These are phyloP conservation scores for Tetrapisispora fleetii DNA, from an alignment of 805 yeast genomes.

Conservation along the genomic window DNA sequence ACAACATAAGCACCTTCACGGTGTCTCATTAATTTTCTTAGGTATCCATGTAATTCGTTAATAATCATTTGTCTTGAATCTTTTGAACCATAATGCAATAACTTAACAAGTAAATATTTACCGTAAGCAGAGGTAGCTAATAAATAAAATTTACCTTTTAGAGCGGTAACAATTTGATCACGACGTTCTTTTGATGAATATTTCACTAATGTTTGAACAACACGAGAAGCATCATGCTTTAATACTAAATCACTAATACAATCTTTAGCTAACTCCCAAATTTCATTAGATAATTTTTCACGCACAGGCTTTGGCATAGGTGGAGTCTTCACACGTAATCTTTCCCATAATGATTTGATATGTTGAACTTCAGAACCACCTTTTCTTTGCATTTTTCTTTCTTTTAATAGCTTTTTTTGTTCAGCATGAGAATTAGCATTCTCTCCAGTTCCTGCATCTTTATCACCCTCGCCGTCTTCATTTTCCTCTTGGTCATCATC, in stretches of 20 bases:
- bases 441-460: slow-evolving; percentile 26
- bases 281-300: slow-evolving; percentile 68
- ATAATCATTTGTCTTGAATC: slow-evolving; percentile 66
- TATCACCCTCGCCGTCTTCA: slow-evolving; percentile 22
- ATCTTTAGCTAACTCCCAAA: slow-evolving; percentile 75
- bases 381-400: slow-evolving; percentile 78
- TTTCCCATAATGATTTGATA: slow-evolving; percentile 86
- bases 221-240: slow-evolving; percentile 94
- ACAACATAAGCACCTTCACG: slow-evolving; percentile 97
- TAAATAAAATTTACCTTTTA: slow-evolving; percentile 68
- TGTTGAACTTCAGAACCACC: slow-evolving; percentile 79
- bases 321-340: slow-evolving; percentile 74
- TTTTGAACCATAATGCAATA: slow-evolving; percentile 85
- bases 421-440: slow-evolving; percentile 53
- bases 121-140: slow-evolving; percentile 92
- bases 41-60: slow-evolving; percentile 80
- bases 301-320: slow-evolving; percentile 69
- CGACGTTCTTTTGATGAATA: slow-evolving; percentile 75
- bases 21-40: slow-evolving; percentile 89
- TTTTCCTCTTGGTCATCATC: slow-evolving; percentile 29
- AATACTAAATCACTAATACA: slow-evolving; percentile 74
- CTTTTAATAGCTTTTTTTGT: slow-evolving; percentile 66
- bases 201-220: slow-evolving; percentile 87
- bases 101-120: slow-evolving; percentile 77
- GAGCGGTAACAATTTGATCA: slow-evolving; percentile 51